Conservation (phyloP, 1,284 basidiomycete genomes). For the Takashimella tepidaria region DNA sequence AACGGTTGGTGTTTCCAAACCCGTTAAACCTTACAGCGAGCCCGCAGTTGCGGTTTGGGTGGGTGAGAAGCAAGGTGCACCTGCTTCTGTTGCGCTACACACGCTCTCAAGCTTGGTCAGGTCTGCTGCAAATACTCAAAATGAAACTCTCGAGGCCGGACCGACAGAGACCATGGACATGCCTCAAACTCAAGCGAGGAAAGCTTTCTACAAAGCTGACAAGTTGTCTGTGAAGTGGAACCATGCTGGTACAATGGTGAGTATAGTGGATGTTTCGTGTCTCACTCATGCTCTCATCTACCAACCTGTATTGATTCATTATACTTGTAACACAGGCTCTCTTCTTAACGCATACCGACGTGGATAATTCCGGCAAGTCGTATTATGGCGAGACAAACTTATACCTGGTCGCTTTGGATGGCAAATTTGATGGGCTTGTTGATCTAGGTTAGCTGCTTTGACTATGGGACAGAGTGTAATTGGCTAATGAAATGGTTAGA, state of each 20-base stretch:
- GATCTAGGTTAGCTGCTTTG: constrained; percentile 53
- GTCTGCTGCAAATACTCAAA: constrained; percentile 8
- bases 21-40: constrained; percentile 28
- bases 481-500: constrained; percentile 52
- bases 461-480: background rate
- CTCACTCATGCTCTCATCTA: constrained; percentile 46
- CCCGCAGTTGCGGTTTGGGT: constrained; percentile 73
- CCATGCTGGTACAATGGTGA: constrained; percentile 62
- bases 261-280: constrained; percentile 8
- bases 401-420: constrained; percentile 90
- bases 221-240: constrained; percentile 96
- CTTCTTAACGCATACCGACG: constrained; percentile 89
- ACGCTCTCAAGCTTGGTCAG: constrained; percentile 60
- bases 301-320: constrained; percentile 49
- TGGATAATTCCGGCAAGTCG: constrained; percentile 93
- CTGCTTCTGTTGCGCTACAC: constrained; percentile 82
- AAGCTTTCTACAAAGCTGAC: constrained; percentile 96
- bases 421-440: constrained; percentile 89
- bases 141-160: constrained; percentile 53
- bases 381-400: constrained; percentile 98
- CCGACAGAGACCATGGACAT: constrained; percentile 52
- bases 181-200: constrained; percentile 52
- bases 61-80: constrained; percentile 94
- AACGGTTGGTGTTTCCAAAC: constrained; percentile 27
- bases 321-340: constrained; percentile 64